A percentile compares a stretch with the other conserved stretches of the same genome.
Conservation (phyloP, 768 basidiomycete genomes). For the Pseudohyphozyma bogoriensis region DNA sequence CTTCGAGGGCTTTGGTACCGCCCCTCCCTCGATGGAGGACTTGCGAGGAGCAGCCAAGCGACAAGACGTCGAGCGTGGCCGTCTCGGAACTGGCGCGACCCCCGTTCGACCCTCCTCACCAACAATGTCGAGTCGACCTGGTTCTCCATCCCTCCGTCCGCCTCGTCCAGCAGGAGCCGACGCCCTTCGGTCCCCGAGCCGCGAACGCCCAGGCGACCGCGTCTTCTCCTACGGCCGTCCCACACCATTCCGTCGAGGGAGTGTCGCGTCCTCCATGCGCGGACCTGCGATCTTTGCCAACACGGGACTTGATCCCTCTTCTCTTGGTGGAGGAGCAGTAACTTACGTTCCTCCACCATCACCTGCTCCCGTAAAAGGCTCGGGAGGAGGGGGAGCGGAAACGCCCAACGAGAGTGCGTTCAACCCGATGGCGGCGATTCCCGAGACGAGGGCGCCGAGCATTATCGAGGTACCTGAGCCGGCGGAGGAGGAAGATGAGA, state of each 20-base stretch:
- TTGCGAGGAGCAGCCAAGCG: conserved; percentile 15
- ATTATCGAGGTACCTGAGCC: conserved; percentile 5
- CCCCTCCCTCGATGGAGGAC: conserved; percentile 30
- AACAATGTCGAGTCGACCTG: background rate
- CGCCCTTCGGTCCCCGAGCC: background rate
- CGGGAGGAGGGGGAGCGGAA: background rate
- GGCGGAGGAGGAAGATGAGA: conserved; percentile 40
- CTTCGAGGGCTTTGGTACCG: conserved; percentile 22
- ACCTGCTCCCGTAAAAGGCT: background rate
- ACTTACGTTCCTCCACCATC: background rate
- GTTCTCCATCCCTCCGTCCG: background rate
- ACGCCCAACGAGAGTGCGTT: conserved; percentile 12
- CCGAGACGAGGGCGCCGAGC: conserved; percentile 18
- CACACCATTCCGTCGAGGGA: background rate
- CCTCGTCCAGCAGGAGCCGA: background rate
- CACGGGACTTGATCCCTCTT: conserved; percentile 29
- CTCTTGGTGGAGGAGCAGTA: conserved; percentile 8
- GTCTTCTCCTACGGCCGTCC: conserved; percentile 6
- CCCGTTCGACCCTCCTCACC: no score
- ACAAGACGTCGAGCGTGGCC: conserved; percentile 7
- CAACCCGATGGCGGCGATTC: conserved; percentile 23
- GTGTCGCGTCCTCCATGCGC: conserved; percentile 6
- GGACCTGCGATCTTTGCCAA: conserved; percentile 32
- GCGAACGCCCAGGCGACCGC: conserved; percentile 7
- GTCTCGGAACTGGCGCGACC: no score